Evolutionary conservation across 495 filamentous ascomycete genomes (phyloP), one percentile per base, ranked within the genome.

Genomic region (Penicillium angulare): DNA sequence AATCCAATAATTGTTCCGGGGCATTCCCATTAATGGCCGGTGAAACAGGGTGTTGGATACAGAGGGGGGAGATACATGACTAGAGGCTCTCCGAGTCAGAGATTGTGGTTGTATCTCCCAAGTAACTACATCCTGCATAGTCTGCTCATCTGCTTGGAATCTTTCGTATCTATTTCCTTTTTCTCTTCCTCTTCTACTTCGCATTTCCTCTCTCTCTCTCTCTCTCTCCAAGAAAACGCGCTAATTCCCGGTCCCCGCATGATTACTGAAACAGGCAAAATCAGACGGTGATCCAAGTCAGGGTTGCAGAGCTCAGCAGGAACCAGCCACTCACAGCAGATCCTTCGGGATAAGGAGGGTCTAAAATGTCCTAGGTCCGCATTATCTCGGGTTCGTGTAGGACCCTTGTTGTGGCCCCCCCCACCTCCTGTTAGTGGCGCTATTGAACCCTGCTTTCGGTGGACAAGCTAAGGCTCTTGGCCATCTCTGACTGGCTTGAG

Each of bases 291-390:
- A 64, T 64, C 61, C 1, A 27, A 49, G 23, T 43, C 50, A 53
- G 55, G 59, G 48, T 58, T 58, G 46, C 54, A 59, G 43, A 50
- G 33, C 29, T 43, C 42, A 40, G 20, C 50, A 63, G 56, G 60
- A 48, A 23, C 51, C 49, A 53, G 23, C 54, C 53, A 60, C 47
- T 56, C 18, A 52, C 3, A 35, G 4, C 8, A 8, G 15, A 12
- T 22, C 16, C 18, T 26, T 20, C 32, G 16, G 24, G 35, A 13
- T 20, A 13, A n/a, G n/a, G 39, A 16, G 39, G 39, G 22, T n/a
- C 39, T 15, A n/a, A 42, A 22, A 15, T n/a, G 15, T 2, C 27
- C 17, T 26, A 29, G 24, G 24, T 48, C 33, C 34, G 20, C 24
- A 23, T 16, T 23, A 29, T 23, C 15, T 20, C 20, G 47, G 5